Evolutionary conservation across 345 rosid genomes (phyloP).

Genomic region (Jatropha curcas): DNA sequence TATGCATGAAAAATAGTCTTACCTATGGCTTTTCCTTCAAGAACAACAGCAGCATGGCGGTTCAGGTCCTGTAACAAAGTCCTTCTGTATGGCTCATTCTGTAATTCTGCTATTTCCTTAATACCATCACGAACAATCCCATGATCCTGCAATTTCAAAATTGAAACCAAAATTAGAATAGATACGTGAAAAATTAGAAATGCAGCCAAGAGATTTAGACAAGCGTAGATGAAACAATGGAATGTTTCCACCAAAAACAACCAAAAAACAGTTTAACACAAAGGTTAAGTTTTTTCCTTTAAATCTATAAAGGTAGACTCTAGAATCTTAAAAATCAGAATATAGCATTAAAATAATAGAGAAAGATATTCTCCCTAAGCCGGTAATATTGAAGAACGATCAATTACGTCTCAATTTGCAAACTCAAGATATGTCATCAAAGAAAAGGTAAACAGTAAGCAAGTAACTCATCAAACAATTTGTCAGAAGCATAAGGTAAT

Average conservation of each 20-base stretch:
- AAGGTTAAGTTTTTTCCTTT: not conserved
- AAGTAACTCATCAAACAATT: not conserved
- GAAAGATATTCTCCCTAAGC: not conserved
- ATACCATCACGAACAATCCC: slow-evolving; percentile 72
- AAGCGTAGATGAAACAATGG: not conserved
- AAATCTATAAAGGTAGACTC: not conserved
- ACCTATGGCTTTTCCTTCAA: slow-evolving; percentile 84
- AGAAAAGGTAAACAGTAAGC: not conserved
- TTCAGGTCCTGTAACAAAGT: slow-evolving; percentile 79
- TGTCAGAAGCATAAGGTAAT: not conserved
- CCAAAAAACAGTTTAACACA: not conserved
- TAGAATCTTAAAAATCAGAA: not conserved
- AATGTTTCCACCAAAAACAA: not conserved
- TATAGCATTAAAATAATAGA: not conserved
- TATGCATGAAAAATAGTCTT: slow-evolving; percentile 13
- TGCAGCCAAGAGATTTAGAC: not conserved
- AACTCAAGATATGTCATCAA: not conserved
- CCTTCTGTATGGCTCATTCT: slow-evolving; percentile 53
- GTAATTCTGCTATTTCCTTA: slow-evolving; percentile 57
- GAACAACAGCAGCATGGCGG: slow-evolving; percentile 90
- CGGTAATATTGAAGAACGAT: slow-evolving; percentile 8
- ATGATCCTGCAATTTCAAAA: slow-evolving; percentile 56
- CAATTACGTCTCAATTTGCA: not conserved
- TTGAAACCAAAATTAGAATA: slow-evolving; percentile 12
- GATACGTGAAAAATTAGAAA: not conserved